Conservation (phyloP, 768 basidiomycete species). For the Tylopilus cervinicoccineus region DNA sequence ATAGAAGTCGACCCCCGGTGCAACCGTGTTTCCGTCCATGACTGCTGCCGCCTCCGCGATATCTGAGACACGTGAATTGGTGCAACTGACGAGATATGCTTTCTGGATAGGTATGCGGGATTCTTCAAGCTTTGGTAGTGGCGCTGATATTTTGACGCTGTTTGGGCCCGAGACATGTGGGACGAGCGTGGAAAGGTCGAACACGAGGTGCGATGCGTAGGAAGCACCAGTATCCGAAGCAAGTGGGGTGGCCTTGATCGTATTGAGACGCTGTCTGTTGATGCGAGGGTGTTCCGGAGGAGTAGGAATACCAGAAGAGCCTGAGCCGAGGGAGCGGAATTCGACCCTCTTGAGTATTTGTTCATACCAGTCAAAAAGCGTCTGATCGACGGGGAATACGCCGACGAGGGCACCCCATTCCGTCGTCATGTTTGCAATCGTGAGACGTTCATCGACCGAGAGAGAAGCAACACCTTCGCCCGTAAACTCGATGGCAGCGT, state of each 20-base stretch:
- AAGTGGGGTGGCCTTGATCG: slow-evolving; percentile 50
- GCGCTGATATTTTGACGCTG: slow-evolving; percentile 94
- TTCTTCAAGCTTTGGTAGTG: slow-evolving; percentile 78
- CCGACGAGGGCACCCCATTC: slow-evolving; percentile 99
- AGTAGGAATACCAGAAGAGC: slow-evolving; percentile 49
- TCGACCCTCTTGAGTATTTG: slow-evolving; percentile 67
- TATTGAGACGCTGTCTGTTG: slow-evolving; percentile 65
- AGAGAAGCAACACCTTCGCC: slow-evolving; percentile 81
- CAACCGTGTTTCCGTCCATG: slow-evolving; percentile 73
- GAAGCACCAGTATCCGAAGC: slow-evolving; percentile 71
- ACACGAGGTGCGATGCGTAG: slow-evolving; percentile 84
- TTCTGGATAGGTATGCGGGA: slow-evolving; percentile 83
- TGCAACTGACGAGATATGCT: slow-evolving; percentile 97
- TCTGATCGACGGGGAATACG: slow-evolving; percentile 88
- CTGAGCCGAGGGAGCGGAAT: slow-evolving; percentile 63
- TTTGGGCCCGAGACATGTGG: slow-evolving; percentile 98
- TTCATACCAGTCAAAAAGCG: slow-evolving; percentile 85
- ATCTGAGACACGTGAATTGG: slow-evolving; percentile 95
- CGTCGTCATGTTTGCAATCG: slow-evolving; percentile 99
- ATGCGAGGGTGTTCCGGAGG: slow-evolving; percentile 85
- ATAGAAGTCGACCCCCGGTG: slow-evolving; percentile 93
- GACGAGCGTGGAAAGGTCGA: slow-evolving; percentile 91
- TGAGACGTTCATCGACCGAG: slow-evolving; percentile 86
- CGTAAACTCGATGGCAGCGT: slow-evolving; percentile 94
- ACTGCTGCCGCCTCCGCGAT: slow-evolving; percentile 92